Conservation (phyloP, 2,329 filamentous ascomycete genomes). For the Alternaria longipes region DNA sequence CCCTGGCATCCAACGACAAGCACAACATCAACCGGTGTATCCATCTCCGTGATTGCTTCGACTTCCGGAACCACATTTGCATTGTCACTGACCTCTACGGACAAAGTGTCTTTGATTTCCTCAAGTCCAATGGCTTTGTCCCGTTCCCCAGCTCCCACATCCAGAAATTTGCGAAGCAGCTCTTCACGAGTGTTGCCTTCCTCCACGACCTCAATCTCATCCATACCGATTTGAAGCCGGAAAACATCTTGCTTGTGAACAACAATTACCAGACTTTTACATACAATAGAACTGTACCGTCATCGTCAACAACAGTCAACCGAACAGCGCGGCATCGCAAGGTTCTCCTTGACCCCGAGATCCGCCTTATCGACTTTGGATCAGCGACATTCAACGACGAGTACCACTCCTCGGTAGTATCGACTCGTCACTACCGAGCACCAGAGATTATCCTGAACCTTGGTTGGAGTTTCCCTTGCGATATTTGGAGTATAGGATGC, state of each 20-base stretch:
- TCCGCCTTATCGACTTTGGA: conserved; percentile 73
- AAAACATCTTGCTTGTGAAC: conserved; percentile 73
- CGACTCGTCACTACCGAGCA: conserved; percentile 71
- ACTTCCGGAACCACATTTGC: conserved; percentile 97
- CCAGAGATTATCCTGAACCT: conserved; percentile 74
- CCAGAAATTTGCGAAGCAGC: conserved; percentile 92
- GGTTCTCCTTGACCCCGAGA: conserved; percentile 71
- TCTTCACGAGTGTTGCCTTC: conserved; percentile 98
- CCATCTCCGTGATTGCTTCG: conserved; percentile 94
- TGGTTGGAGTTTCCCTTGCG: conserved; percentile 73
- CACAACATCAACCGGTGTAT: conserved; percentile 96
- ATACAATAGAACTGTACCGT: conserved; percentile 73
- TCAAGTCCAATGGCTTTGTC: conserved; percentile 94
- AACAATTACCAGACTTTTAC: conserved; percentile 74
- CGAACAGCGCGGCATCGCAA: conserved; percentile 69
- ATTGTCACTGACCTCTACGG: conserved; percentile 80
- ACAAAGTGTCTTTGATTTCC: conserved; percentile 97
- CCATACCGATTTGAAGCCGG: conserved; percentile 80
- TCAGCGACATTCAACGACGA: conserved; percentile 74
- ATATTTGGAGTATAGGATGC: conserved; percentile 75
- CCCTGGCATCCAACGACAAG: conserved; percentile 88
- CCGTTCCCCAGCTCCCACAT: conserved; percentile 99
- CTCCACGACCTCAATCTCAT: conserved; percentile 97
- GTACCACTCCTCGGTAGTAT: conserved; percentile 74
- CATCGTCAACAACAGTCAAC: conserved; percentile 66